Evolutionary conservation across 2,329 filamentous ascomycete species (phyloP), one percentile per base, ranked within the genome.

Genomic region (Cadophora sp.): DNA sequence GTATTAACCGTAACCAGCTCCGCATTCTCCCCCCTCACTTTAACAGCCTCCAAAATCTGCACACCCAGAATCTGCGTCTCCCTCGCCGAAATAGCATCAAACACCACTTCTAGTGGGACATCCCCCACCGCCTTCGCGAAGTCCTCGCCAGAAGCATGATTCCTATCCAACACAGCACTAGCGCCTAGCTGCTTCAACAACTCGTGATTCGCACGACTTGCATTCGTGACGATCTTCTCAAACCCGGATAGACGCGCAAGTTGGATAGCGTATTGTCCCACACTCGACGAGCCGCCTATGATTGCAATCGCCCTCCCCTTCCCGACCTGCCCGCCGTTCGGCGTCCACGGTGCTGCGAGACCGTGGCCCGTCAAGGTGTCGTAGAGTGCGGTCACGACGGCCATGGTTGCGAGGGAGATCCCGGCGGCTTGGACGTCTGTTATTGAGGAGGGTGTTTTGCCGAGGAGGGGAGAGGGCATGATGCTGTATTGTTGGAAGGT

Each of bases 401-500:
- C 45, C 45, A 48, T 48, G 45, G 45, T 48, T 4, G 45, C 45
- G 18, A 48, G 45, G n/a, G 45, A 48, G 18, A 48, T 22, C 1
- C 45, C 45, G n/a, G 45, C 45, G n/a, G 45, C 45, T 48, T 48
- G 18, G 45, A 48, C 5, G n/a, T 39, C 36, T 9, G 45, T 20
- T n/a, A 9, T 48, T n/a, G 18, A 20, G 45, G 45, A 48, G 45
- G 45, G 45, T n/a, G 20, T 48, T 11, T 2, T n/a, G 20, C 18
- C 18, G 45, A 48, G n/a, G 1, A 48, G 45, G 8, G 45, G 7
- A 16, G 45, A 48, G 1, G 45, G 45, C 45, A 48, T 48, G 18
- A 20, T 22, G n/a, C 45, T 7, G 45, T 48, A 48, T 48, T 48
- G 45, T 48, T 48, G 45, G n/a, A 48, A 48, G 18, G 45, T 48